phyloP scores from a whole-genome alignment of 371 early-diverging fungal species.

The Mortierella sp. region DNA sequence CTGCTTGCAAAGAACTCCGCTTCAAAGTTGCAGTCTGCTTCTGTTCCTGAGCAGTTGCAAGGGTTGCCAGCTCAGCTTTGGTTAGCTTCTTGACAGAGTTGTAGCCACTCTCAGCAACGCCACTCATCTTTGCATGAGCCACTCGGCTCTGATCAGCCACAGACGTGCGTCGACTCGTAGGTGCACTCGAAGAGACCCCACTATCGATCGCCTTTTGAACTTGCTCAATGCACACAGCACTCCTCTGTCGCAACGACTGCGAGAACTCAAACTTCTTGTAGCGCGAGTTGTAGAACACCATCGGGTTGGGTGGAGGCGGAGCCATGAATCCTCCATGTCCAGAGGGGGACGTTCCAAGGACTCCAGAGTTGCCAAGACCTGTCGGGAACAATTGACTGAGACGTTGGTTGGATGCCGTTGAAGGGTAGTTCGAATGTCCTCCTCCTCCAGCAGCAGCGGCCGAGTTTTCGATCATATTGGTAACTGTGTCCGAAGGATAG shows the following conservation, averaged over 20 bases:
- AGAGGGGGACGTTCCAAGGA: constrained; percentile 18
- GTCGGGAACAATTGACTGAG: constrained; percentile 41
- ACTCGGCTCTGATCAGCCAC: neutral
- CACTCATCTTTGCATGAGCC: neutral
- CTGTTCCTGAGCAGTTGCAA: neutral
- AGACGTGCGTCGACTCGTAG: constrained; percentile 25
- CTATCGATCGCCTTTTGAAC: constrained; percentile 38
- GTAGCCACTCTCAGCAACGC: neutral
- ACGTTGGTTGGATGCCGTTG: constrained; percentile 37
- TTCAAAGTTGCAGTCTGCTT: constrained; percentile 4
- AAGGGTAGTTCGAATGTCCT: constrained; percentile 30
- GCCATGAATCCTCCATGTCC: neutral
- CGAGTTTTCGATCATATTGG: constrained; percentile 40
- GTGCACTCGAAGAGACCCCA: neutral
- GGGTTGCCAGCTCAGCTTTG: neutral
- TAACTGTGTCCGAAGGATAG: constrained; percentile 46
- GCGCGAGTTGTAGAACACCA: constrained; percentile 51
- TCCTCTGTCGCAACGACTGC: constrained; percentile 48
- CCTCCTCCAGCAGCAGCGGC: constrained; percentile 18
- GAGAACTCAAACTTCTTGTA: constrained; percentile 61
- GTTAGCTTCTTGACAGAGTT: neutral
- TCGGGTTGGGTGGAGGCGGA: constrained; percentile 28
- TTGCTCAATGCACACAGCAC: constrained; percentile 54
- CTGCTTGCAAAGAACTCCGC: constrained; percentile 24
- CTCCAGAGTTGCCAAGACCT: neutral